Conservation (phyloP, 495 filamentous ascomycete genomes). For the Penicillium lagena region DNA sequence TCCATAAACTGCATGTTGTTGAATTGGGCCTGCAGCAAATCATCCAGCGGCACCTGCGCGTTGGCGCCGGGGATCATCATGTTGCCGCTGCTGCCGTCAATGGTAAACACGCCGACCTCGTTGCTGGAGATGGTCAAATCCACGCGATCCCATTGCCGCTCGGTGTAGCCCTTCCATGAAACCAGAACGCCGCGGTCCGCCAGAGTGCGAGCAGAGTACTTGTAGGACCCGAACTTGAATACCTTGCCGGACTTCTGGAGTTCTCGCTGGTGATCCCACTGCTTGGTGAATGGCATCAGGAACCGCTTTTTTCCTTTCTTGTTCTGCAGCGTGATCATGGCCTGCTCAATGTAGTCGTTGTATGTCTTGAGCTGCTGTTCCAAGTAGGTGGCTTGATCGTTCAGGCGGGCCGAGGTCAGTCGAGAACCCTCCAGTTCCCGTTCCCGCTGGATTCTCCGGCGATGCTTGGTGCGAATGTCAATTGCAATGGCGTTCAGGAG, state of each 20-base stretch:
- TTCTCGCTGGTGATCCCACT: slow-evolving; percentile 97
- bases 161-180: slow-evolving; percentile 74
- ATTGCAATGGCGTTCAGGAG: slow-evolving; percentile 92
- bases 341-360: slow-evolving; percentile 98
- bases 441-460: slow-evolving; percentile 80
- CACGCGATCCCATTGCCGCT: slow-evolving; percentile 84
- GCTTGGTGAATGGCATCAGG: slow-evolving; percentile 94
- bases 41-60: slow-evolving; percentile 84
- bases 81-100: slow-evolving; percentile 86
- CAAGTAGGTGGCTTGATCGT: slow-evolving; percentile 86
- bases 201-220: slow-evolving; percentile 84
- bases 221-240: slow-evolving; percentile 95
- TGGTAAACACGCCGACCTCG: slow-evolving; percentile 86
- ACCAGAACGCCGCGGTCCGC: slow-evolving; percentile 92
- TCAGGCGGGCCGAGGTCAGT: slow-evolving; percentile 73
- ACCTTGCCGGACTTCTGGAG: slow-evolving; percentile 84
- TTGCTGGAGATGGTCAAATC: slow-evolving; percentile 92
- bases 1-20: slow-evolving; percentile 92
- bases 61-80: slow-evolving; percentile 96
- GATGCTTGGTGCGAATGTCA: slow-evolving; percentile 95
- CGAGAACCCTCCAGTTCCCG: slow-evolving; percentile 86
- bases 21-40: slow-evolving; percentile 93
- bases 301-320: slow-evolving; percentile 95
- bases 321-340: slow-evolving; percentile 96
- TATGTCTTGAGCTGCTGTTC: slow-evolving; percentile 95